Evolutionary conservation across 192 early-diverging fungal genomes (phyloP).

Genomic region (Bifiguratus adelaidae): DNA sequence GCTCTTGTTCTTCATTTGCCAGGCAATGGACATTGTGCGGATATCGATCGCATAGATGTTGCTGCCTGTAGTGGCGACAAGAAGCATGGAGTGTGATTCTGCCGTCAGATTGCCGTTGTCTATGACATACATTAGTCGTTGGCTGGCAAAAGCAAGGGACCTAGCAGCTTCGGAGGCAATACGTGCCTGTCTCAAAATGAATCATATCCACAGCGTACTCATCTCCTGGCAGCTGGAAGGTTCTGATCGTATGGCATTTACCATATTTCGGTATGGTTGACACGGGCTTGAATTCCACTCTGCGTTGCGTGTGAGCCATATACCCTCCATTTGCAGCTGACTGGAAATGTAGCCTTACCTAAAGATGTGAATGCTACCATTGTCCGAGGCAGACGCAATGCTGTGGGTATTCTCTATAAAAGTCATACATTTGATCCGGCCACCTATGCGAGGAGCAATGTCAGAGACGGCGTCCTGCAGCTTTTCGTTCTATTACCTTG

Average conservation of each 20-base stretch:
- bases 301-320: neutral
- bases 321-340: neutral
- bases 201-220: slow-evolving; percentile 50
- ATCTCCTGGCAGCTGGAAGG: slow-evolving; percentile 39
- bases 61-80: slow-evolving; percentile 64
- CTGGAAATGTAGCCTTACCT: slow-evolving; percentile 31
- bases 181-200: slow-evolving; percentile 57
- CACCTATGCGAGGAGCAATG: slow-evolving; percentile 31
- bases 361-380: slow-evolving; percentile 72
- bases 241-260: slow-evolving; percentile 45
- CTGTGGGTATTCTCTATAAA: slow-evolving; percentile 75
- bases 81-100: slow-evolving; percentile 51
- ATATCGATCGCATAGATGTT: slow-evolving; percentile 62
- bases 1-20: slow-evolving; percentile 43
- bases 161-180: neutral
- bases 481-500: slow-evolving; percentile 31
- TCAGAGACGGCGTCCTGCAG: neutral
- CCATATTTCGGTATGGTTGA: slow-evolving; percentile 40
- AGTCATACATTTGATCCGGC: slow-evolving; percentile 61
- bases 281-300: slow-evolving; percentile 40
- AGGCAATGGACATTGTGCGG: slow-evolving; percentile 55
- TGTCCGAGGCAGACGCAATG: slow-evolving; percentile 68
- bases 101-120: slow-evolving; percentile 20
- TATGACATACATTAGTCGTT: neutral
- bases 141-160: neutral